Conservation (phyloP, 169 alveolate species). For the Plasmodium cynomolgi region DNA sequence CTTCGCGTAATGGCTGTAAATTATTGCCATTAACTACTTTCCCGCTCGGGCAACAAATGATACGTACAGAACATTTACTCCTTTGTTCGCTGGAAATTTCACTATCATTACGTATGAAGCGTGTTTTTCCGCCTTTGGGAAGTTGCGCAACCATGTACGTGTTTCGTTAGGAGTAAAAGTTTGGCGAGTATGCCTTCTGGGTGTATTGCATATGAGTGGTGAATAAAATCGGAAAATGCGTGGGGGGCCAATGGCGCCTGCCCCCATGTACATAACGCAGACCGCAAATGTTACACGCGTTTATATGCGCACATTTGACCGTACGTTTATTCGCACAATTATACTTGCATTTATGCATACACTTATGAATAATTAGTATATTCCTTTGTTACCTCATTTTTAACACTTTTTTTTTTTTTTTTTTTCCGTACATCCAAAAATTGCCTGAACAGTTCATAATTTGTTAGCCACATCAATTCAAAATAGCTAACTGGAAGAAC, state of each 20-base stretch:
- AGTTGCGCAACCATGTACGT: background rate
- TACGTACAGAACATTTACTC: background rate
- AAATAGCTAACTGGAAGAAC: background rate
- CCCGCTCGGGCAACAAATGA: background rate
- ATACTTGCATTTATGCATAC: background rate
- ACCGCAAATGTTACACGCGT: background rate
- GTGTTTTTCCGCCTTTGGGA: background rate
- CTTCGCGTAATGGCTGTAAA: background rate
- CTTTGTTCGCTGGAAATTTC: background rate
- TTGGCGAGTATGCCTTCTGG: background rate
- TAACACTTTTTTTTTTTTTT: background rate
- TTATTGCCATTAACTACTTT: background rate
- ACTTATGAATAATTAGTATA: background rate
- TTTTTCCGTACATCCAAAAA: background rate
- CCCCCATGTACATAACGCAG: background rate
- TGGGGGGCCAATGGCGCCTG: background rate
- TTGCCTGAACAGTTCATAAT: background rate
- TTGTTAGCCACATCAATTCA: background rate
- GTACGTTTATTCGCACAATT: background rate
- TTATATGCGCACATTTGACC: background rate
- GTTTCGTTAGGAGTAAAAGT: background rate
- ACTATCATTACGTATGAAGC: background rate
- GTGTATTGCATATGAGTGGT: background rate
- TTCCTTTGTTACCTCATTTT: background rate
- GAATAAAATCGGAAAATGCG: background rate